Evolutionary conservation across 306 rosid species (phyloP).

Genomic region (Luffa acutangula): DNA sequence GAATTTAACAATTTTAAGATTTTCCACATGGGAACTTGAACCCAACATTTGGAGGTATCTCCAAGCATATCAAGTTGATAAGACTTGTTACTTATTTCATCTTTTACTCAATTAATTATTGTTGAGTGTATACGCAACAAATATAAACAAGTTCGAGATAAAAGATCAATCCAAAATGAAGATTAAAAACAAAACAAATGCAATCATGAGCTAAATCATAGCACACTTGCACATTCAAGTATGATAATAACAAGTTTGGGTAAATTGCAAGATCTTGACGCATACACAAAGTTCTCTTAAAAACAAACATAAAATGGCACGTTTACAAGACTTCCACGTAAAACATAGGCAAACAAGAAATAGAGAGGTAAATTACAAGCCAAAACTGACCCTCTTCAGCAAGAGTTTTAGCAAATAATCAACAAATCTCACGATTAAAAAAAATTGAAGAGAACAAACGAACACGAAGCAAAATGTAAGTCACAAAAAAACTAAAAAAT

Average conservation of each 20-base stretch:
- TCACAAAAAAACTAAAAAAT: no score
- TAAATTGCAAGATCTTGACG: not conserved
- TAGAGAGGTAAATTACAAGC: not conserved
- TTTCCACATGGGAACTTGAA: not conserved
- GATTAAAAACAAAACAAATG: not conserved
- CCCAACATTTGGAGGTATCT: no score
- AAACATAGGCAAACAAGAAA: not conserved
- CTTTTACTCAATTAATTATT: not conserved
- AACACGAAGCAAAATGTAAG: no score
- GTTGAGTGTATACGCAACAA: not conserved
- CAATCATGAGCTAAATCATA: not conserved
- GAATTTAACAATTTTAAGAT: not conserved
- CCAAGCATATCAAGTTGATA: not conserved
- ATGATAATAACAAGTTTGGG: not conserved
- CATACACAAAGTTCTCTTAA: not conserved
- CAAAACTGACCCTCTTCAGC: not conserved
- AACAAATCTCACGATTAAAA: not conserved
- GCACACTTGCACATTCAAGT: not conserved
- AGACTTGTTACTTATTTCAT: not conserved
- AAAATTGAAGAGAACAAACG: no score
- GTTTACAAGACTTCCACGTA: not conserved
- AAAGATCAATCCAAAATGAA: not conserved
- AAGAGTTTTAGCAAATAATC: not conserved
- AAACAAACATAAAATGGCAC: not conserved
- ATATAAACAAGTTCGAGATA: not conserved